phyloP scores from a whole-genome alignment of 257 asterid species.

The Solanum arcanum region DNA sequence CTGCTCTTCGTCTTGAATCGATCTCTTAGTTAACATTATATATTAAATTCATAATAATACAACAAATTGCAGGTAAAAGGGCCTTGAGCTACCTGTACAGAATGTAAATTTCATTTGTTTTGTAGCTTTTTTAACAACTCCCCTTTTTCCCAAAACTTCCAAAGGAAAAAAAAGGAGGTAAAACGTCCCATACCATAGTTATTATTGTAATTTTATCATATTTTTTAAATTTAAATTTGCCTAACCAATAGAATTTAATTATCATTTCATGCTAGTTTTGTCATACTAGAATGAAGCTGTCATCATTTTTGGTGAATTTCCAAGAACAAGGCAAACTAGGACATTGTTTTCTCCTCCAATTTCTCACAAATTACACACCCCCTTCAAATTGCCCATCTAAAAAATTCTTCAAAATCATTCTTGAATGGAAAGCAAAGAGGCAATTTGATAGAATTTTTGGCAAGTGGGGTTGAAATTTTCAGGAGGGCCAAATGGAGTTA shows the following conservation, averaged over 20 bases:
- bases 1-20: conserved; percentile 68
- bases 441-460: conserved; percentile 79
- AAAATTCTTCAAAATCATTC: conserved; percentile 33
- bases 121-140: neutral
- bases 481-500: conserved; percentile 36
- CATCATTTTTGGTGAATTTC: conserved; percentile 3
- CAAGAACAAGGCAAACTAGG: neutral
- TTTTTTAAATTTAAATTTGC: neutral
- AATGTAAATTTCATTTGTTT: neutral
- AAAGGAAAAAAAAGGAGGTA: neutral
- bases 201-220: neutral
- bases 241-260: neutral
- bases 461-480: conserved; percentile 68
- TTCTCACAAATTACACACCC: conserved; percentile 27
- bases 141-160: neutral
- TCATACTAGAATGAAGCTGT: neutral
- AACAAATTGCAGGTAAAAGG: neutral
- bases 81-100: neutral
- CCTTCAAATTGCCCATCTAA: conserved; percentile 34
- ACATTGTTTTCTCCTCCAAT: neutral
- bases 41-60: neutral
- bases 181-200: neutral
- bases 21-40: conserved; percentile 29
- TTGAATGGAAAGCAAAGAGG: conserved; percentile 60
- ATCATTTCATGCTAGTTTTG: neutral